Evolutionary conservation across 768 basidiomycete genomes (phyloP).

Genomic region (Pleurotus cornucopiae): DNA sequence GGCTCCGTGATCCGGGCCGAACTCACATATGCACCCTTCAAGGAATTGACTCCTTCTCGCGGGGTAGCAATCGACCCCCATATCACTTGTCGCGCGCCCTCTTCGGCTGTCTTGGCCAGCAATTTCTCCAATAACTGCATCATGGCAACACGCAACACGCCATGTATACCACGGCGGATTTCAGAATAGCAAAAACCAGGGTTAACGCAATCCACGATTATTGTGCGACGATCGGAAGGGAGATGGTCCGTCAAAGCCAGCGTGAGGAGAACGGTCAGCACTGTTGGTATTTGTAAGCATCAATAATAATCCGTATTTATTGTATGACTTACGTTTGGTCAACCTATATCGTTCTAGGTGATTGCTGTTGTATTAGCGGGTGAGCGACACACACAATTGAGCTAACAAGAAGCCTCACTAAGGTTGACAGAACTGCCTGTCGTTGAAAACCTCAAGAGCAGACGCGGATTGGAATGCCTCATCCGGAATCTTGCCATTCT

Average conservation of each 20-base stretch:
- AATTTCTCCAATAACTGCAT: conserved; percentile 22
- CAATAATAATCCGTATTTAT: neutral
- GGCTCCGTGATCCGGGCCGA: conserved; percentile 22
- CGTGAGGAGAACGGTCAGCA: conserved; percentile 35
- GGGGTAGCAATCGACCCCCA: conserved; percentile 25
- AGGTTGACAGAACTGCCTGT: too few relatives aligned
- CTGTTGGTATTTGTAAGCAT: conserved; percentile 15
- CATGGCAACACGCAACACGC: conserved; percentile 5
- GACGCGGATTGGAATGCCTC: neutral
- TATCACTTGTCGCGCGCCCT: conserved; percentile 29
- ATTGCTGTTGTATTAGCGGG: too few relatives aligned
- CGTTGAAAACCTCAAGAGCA: neutral
- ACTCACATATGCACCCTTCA: conserved; percentile 28
- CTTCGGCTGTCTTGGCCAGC: conserved; percentile 32
- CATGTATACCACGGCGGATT: conserved; percentile 22
- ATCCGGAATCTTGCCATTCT: conserved; percentile 20
- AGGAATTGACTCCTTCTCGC: conserved; percentile 11
- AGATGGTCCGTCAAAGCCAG: conserved; percentile 30
- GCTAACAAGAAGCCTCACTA: too few relatives aligned
- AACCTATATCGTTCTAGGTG: conserved; percentile 20
- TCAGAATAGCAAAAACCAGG: conserved; percentile 39
- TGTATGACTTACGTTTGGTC: conserved; percentile 28
- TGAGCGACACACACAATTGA: too few relatives aligned
- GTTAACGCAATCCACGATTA: conserved; percentile 33
- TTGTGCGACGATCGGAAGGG: conserved; percentile 8